phyloP scores from a whole-genome alignment of 345 rosid genomes.

The Salix exigua region DNA sequence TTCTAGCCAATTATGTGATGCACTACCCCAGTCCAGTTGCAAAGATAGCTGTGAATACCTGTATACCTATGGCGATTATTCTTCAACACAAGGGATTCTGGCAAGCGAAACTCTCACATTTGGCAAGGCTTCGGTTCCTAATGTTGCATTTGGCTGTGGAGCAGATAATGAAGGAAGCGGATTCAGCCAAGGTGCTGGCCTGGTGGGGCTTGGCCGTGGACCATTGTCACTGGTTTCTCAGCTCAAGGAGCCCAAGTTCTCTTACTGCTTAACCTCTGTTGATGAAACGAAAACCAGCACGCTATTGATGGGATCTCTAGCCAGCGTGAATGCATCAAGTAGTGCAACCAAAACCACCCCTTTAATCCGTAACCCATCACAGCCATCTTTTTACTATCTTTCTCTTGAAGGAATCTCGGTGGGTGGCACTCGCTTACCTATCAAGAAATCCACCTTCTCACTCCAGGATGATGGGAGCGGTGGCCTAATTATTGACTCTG shows the following conservation, averaged over 20 bases:
- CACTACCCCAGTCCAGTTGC: conserved; percentile 52
- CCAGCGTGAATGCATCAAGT: conserved; percentile 18
- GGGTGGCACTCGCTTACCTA: conserved; percentile 51
- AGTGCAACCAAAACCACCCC: conserved; percentile 43
- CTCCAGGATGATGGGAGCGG: conserved; percentile 72
- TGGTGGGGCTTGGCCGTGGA: conserved; percentile 87
- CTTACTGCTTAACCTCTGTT: conserved; percentile 75
- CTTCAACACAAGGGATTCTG: conserved; percentile 71
- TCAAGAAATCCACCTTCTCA: conserved; percentile 58
- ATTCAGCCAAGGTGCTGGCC: conserved; percentile 73
- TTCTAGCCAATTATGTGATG: conserved; percentile 51
- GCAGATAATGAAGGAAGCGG: conserved; percentile 75
- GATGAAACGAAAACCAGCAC: conserved; percentile 53
- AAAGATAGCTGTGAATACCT: conserved; percentile 53
- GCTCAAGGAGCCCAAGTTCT: conserved; percentile 62
- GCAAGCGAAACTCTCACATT: conserved; percentile 70
- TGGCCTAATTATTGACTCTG: conserved; percentile 83
- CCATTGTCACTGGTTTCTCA: conserved; percentile 78
- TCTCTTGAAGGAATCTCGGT: conserved; percentile 76
- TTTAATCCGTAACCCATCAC: conserved; percentile 51
- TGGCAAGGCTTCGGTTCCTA: conserved; percentile 38
- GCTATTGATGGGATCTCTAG: conserved; percentile 60
- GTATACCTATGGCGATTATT: conserved; percentile 80
- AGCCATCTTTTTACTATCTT: conserved; percentile 91
- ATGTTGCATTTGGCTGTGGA: conserved; percentile 87